Conservation (phyloP, 257 asterid genomes). For the Solanum pimpinellifolium region DNA sequence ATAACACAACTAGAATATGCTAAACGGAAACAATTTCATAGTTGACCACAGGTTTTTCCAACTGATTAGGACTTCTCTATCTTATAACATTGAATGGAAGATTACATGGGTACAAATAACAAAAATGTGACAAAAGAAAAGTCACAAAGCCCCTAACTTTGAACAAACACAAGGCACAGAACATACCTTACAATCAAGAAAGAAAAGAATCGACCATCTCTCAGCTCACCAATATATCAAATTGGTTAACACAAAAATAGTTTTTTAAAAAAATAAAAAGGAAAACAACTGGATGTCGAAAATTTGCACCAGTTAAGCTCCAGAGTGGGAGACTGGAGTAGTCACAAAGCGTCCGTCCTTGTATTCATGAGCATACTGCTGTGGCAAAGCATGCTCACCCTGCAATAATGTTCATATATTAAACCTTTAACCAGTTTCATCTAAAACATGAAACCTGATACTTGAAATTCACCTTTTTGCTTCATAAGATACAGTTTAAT, state of each 20-base stretch:
- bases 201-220: not conserved
- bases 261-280: not conserved
- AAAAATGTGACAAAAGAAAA: not conserved
- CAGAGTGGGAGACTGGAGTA: slow-evolving; percentile 86
- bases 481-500: not conserved
- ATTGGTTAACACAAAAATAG: not conserved
- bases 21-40: not conserved
- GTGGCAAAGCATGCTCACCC: slow-evolving; percentile 91
- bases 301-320: slow-evolving; percentile 34
- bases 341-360: slow-evolving; percentile 79
- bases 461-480: not conserved
- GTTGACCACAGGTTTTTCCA: not conserved
- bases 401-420: slow-evolving; percentile 17
- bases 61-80: not conserved
- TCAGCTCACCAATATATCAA: slow-evolving; percentile 9
- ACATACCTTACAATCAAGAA: slow-evolving; percentile 1
- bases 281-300: not conserved
- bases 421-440: not conserved
- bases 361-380: slow-evolving; percentile 66
- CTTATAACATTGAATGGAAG: not conserved
- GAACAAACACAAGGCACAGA: not conserved
- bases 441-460: not conserved
- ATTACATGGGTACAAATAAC: not conserved
- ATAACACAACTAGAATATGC: not conserved
- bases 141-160: not conserved